Conservation (phyloP, 257 asterid species). For the Jasminum sambac region DNA sequence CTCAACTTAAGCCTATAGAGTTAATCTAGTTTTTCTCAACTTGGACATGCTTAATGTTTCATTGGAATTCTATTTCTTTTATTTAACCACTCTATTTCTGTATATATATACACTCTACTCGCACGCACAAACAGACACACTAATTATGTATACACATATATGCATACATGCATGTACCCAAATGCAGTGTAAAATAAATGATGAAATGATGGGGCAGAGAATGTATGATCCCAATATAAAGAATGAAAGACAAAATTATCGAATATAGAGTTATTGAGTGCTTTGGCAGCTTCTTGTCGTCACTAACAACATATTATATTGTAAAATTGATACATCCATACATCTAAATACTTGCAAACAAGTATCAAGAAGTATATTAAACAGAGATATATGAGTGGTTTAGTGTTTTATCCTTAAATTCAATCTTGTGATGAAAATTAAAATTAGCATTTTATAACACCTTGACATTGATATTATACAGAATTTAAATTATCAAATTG, state of each 20-base stretch:
- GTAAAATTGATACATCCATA: background rate
- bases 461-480: too few relatives aligned
- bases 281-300: conserved; percentile 37
- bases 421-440: too few relatives aligned
- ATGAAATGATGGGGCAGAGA: conserved; percentile 37
- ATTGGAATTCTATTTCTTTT: conserved; percentile 5
- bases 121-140: conserved; percentile 23
- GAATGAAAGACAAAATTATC: conserved; percentile 48
- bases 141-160: background rate
- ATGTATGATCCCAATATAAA: conserved; percentile 46
- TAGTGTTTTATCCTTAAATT: too few relatives aligned
- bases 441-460: too few relatives aligned
- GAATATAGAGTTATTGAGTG: conserved; percentile 45
- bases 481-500: too few relatives aligned
- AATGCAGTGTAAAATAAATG: conserved; percentile 7
- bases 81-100: conserved; percentile 8
- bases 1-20: conserved; percentile 14
- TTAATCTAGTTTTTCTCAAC: conserved; percentile 32
- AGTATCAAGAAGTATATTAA: too few relatives aligned
- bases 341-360: background rate
- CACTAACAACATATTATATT: conserved; percentile 13
- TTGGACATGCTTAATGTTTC: conserved; percentile 38
- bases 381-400: too few relatives aligned
- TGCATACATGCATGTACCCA: background rate
- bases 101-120: conserved; percentile 8